Evolutionary conservation across 495 filamentous ascomycete species (phyloP).

Genomic region (Polyplosphaeria fusca): DNA sequence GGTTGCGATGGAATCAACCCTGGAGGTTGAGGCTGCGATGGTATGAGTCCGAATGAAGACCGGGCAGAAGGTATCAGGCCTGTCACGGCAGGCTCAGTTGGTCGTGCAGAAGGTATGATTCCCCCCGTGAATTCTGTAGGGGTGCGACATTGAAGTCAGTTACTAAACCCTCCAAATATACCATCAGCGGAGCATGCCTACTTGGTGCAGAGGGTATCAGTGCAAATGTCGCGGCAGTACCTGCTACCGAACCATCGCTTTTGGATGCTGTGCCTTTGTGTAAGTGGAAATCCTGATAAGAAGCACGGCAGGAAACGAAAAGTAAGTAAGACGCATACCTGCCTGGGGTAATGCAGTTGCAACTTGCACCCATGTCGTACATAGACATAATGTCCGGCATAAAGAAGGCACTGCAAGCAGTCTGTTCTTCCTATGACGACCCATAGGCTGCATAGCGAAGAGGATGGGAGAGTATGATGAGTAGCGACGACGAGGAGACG

Average conservation of each 20-base stretch:
- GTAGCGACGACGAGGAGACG: not conserved
- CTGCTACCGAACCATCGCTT: conserved; percentile 7
- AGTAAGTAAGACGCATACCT: conserved; percentile 14
- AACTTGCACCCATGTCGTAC: conserved; percentile 13
- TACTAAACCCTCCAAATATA: not conserved
- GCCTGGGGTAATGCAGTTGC: conserved; percentile 18
- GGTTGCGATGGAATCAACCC: conserved; percentile 5
- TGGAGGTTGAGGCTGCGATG: conserved; percentile 1
- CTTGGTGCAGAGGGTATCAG: conserved; percentile 10
- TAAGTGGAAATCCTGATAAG: conserved; percentile 4
- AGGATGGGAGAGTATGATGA: conserved; percentile 13
- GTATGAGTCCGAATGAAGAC: conserved; percentile 1
- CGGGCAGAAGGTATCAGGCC: not conserved
- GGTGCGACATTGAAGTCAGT: conserved; percentile 5
- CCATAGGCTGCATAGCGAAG: no score
- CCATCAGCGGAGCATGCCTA: not conserved
- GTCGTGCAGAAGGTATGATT: conserved; percentile 4
- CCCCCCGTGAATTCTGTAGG: conserved; percentile 1
- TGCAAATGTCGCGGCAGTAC: not conserved
- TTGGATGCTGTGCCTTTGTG: conserved; percentile 1
- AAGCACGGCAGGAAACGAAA: not conserved
- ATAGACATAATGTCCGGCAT: conserved; percentile 23
- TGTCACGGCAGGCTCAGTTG: not conserved
- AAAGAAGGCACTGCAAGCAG: conserved; percentile 2
- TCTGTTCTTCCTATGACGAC: not conserved